phyloP scores from a whole-genome alignment of 805 yeast genomes.

The Komagataella pastoris region DNA sequence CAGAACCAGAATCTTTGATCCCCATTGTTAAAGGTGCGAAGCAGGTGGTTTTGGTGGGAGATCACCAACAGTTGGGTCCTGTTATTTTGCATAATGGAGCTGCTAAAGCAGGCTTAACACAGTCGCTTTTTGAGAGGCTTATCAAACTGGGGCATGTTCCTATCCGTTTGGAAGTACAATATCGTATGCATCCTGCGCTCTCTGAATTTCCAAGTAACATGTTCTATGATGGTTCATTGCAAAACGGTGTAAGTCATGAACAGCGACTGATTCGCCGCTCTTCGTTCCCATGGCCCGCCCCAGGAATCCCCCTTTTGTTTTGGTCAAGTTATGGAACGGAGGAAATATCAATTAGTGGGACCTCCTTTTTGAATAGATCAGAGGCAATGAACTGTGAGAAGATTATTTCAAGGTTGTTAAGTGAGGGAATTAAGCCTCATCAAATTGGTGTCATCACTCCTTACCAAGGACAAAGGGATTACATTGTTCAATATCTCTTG shows the following conservation, averaged over 20 bases:
- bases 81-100: slow-evolving; percentile 73
- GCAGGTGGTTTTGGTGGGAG: slow-evolving; percentile 83
- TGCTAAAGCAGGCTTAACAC: slow-evolving; percentile 75
- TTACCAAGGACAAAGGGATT: slow-evolving; percentile 87
- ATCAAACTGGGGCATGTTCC: slow-evolving; percentile 76
- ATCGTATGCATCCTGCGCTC: slow-evolving; percentile 86
- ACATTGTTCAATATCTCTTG: slow-evolving; percentile 65
- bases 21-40: slow-evolving; percentile 85
- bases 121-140: slow-evolving; percentile 79
- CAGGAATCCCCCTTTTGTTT: slow-evolving; percentile 84
- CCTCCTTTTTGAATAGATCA: slow-evolving; percentile 69
- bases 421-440: slow-evolving; percentile 63
- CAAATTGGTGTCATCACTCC: slow-evolving; percentile 93
- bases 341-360: slow-evolving; percentile 67
- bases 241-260: slow-evolving; percentile 78
- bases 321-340: slow-evolving; percentile 87
- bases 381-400: slow-evolving; percentile 87
- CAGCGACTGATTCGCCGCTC: slow-evolving; percentile 44
- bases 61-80: slow-evolving; percentile 93
- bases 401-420: slow-evolving; percentile 45
- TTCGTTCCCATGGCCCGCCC: slow-evolving; percentile 86
- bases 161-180: slow-evolving; percentile 79
- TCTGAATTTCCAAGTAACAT: slow-evolving; percentile 82
- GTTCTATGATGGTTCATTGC: slow-evolving; percentile 87
- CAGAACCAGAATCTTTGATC: slow-evolving; percentile 84